A percentile compares a stretch with the other conserved stretches of the same genome.
Conservation (phyloP, 1,284 basidiomycete genomes). For the Ustilago vetiveriae region DNA sequence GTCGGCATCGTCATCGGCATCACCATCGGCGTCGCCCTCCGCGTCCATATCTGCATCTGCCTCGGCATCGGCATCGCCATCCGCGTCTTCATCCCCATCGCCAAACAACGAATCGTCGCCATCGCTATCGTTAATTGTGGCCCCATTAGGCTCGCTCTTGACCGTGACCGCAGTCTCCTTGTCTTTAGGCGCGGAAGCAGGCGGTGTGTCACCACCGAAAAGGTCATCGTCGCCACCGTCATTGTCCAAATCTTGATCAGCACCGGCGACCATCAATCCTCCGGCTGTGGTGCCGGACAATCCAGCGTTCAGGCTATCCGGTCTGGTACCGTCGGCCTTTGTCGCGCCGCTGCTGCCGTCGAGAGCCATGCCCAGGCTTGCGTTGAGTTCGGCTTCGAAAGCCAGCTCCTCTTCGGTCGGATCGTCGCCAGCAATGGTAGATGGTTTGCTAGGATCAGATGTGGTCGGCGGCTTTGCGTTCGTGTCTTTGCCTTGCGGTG, state of each 20-base stretch:
- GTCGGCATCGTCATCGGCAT: constrained; percentile 59
- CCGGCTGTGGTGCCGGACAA: constrained; percentile 23
- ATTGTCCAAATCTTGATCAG: constrained; percentile 22
- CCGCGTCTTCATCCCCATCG: constrained; percentile 33
- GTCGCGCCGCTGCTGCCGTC: constrained; percentile 26
- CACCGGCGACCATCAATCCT: constrained; percentile 35
- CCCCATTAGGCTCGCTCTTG: constrained; percentile 18
- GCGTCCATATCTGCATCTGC: constrained; percentile 58
- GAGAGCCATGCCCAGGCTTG: constrained; percentile 39
- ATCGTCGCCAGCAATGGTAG: constrained; percentile 14
- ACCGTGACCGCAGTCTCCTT: constrained; percentile 3
- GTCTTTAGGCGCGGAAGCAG: constrained; percentile 4
- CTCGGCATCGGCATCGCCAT: constrained; percentile 42
- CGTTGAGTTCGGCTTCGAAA: constrained; percentile 54
- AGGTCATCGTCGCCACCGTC: constrained; percentile 38
- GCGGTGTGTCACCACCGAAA: constrained; percentile 46
- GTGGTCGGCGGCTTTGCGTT: neutral
- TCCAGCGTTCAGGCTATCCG: constrained; percentile 3
- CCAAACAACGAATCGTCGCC: constrained; percentile 51
- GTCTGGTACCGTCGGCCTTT: constrained; percentile 20
- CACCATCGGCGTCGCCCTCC: constrained; percentile 37
- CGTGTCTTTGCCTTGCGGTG: neutral
- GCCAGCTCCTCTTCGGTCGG: constrained; percentile 54
- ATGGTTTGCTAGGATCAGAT: constrained; percentile 7
- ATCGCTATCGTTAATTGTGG: constrained; percentile 21